Evolutionary conservation across 495 filamentous ascomycete genomes (phyloP).

Genomic region (Podospora pseudopauciseta): DNA sequence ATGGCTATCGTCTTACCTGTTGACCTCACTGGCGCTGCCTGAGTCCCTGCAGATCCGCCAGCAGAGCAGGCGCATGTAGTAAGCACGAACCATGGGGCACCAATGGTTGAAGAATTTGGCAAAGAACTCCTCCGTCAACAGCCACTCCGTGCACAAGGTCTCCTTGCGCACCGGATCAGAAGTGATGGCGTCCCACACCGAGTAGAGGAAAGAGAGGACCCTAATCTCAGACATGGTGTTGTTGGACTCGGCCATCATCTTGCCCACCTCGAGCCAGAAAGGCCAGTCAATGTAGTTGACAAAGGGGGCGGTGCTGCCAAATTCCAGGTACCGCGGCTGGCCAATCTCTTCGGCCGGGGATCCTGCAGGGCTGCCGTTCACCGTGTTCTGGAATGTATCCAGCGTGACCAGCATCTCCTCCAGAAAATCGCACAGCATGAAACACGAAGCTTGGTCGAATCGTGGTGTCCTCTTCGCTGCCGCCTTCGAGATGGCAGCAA

Average conservation of each 20-base stretch:
- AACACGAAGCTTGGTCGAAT: constrained; percentile 86
- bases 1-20: constrained; percentile 56
- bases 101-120: constrained; percentile 89
- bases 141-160: constrained; percentile 70
- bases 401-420: constrained; percentile 62
- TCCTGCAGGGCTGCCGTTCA: constrained; percentile 42
- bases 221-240: constrained; percentile 94
- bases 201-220: constrained; percentile 80
- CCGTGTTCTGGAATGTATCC: constrained; percentile 38
- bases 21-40: constrained; percentile 60
- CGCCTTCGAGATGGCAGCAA: constrained; percentile 68
- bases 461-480: constrained; percentile 71
- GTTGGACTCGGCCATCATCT: constrained; percentile 78
- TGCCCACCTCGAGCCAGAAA: constrained; percentile 85
- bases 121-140: constrained; percentile 75
- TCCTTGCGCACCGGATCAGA: constrained; percentile 66
- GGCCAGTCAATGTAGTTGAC: constrained; percentile 64
- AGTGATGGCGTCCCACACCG: constrained; percentile 72
- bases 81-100: constrained; percentile 97
- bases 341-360: constrained; percentile 21
- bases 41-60: constrained; percentile 85
- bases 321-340: constrained; percentile 12
- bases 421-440: constrained; percentile 86
- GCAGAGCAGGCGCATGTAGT: constrained; percentile 89
- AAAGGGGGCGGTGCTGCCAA: neutral